A percentile compares a stretch with the other conserved stretches of the same genome.
Conservation (phyloP, 2,329 filamentous ascomycete genomes). For the Fusarium newnesense region DNA sequence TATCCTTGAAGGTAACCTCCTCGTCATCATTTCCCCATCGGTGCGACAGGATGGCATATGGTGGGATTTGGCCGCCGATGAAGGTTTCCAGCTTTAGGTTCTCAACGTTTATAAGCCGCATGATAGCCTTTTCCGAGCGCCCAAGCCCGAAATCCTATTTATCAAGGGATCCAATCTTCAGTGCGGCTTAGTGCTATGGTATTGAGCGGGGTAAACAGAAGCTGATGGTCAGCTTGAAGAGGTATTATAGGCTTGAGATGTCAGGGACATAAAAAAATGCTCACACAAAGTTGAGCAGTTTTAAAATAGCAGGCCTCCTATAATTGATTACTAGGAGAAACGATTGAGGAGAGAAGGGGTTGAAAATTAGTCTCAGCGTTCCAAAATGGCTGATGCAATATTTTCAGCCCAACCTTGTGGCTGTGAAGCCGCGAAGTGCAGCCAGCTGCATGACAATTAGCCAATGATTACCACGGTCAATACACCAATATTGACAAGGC, state of each 20-base stretch:
- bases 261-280: background rate
- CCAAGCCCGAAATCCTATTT: background rate
- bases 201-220: background rate
- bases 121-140: background rate
- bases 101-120: conserved; percentile 2
- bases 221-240: background rate
- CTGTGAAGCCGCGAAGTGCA: background rate
- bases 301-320: accelerated
- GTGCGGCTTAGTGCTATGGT: background rate
- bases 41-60: conserved; percentile 7
- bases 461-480: background rate
- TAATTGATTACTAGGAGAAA: accelerated
- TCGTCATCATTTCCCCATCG: background rate
- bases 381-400: too few species aligned
- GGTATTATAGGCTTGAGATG: background rate
- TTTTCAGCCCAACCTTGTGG: background rate
- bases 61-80: background rate
- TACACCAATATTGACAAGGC: background rate
- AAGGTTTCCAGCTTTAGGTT: background rate
- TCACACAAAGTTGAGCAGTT: background rate
- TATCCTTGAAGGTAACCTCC: background rate
- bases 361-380: background rate
- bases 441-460: background rate
- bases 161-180: background rate
- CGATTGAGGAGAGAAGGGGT: background rate